Evolutionary conservation across 2,329 filamentous ascomycete genomes (phyloP), one percentile per base, ranked within the genome.

Genomic region (Calonectria henricotiae): DNA sequence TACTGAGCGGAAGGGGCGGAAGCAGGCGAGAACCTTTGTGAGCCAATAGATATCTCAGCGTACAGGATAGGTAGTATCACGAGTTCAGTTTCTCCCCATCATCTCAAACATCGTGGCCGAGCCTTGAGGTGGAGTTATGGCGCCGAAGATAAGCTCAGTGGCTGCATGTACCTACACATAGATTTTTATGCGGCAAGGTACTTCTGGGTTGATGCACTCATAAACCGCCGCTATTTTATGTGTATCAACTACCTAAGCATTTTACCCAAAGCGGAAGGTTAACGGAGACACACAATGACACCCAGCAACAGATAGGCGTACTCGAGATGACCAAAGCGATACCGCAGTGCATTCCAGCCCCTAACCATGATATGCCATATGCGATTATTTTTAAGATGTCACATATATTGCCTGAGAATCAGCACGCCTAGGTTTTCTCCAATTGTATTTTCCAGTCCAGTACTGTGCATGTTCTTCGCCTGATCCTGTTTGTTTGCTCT

Each of bases 181-280:
- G 3, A 41, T 4, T n/a, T 43, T 43, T 43, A 8, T 27, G 7
- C 13, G 5, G 25, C 6, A 8, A 20, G 55, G 30, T 60, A 60
- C 55, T 12, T 60, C 51, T n/a, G 9, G 32, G 20, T 35, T 17
- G 37, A 9, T 17, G 23, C 11, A 12, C 20, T 15, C 20, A 60
- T 11, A 35, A 60, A 30, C 55, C 7, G 41, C 27, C 41, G 32
- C 54, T 39, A n/a, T 13, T 20, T 60, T 9, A 20, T 20, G 7
- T 13, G 15, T 25, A 7, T 7, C 27, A 7, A 30, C 27, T 35
- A 11, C 4, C 37, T 7, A 11, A 41, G 8, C 35, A 13, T 65
- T 65, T 37, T 32, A 7, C 62, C 62, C n/a, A 58, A 65, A 65
- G 43, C 46, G 55, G 62, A 65, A 65, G 62, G 62, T 55, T 43